Evolutionary conservation across 176 grass and related monocot genomes (phyloP).

Genomic region (Rhynchospora breviuscula): DNA sequence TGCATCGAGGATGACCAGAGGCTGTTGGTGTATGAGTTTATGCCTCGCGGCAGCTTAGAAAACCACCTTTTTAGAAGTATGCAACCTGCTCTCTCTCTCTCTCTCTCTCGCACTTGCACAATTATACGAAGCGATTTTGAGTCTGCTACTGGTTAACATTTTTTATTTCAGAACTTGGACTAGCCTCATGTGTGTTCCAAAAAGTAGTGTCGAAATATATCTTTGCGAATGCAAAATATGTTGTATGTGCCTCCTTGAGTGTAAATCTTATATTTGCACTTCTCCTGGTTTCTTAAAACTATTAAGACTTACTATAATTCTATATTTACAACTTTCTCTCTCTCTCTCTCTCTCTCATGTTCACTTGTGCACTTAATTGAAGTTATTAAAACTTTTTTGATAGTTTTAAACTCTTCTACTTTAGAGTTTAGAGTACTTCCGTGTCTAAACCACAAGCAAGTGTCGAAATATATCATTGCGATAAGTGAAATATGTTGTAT

Average conservation of each 20-base stretch:
- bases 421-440: not conserved
- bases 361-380: not conserved
- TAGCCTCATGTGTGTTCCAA: not conserved
- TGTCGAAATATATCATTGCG: not conserved
- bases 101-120: not conserved
- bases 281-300: not conserved
- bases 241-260: not conserved
- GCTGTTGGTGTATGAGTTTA: slow-evolving; percentile 96
- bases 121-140: not conserved
- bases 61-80: slow-evolving; percentile 99
- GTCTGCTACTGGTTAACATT: not conserved
- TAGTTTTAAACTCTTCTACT: not conserved
- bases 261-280: not conserved
- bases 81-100: slow-evolving; percentile 4
- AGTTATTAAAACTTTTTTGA: not conserved
- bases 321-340: not conserved
- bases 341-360: not conserved
- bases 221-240: not conserved
- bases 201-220: not conserved
- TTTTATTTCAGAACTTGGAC: not conserved
- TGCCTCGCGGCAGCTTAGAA: slow-evolving; percentile 97
- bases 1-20: slow-evolving; percentile 99
- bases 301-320: not conserved
- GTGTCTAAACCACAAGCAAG: too few relatives aligned
- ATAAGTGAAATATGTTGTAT: not conserved